These are phyloP conservation scores for Annona cherimola DNA, from an alignment of 164 flowering plant species.

Conservation along the genomic window DNA sequence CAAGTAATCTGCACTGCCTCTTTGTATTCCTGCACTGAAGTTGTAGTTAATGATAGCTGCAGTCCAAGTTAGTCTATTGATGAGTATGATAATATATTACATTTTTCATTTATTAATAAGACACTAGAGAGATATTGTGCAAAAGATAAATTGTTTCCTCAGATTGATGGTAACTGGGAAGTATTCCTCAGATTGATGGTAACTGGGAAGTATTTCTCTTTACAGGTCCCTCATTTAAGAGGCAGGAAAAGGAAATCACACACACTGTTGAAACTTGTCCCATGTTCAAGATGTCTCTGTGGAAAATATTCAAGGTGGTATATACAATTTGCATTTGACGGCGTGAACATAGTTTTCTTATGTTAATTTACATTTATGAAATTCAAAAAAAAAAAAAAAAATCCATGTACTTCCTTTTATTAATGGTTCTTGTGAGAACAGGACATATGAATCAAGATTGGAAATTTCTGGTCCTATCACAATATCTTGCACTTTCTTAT, in stretches of 20 bases:
- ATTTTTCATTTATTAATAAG: not conserved
- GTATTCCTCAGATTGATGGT: too few relatives aligned
- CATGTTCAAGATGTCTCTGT: conserved; percentile 29
- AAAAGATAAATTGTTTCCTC: too few relatives aligned
- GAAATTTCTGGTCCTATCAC: not conserved
- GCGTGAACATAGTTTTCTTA: conserved; percentile 9
- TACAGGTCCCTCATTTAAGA: conserved; percentile 31
- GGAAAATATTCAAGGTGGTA: conserved; percentile 27
- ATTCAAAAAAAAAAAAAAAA: conserved; percentile 22
- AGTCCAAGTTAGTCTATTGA: not conserved
- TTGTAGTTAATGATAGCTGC: too few relatives aligned
- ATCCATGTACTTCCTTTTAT: conserved; percentile 25
- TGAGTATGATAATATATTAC: not conserved
- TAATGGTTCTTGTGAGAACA: conserved; percentile 14
- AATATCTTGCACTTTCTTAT: not conserved
- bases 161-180: not conserved
- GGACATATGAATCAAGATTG: conserved; percentile 12
- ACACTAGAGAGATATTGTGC: not conserved
- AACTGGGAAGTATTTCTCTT: conserved; percentile 1
- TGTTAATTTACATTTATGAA: conserved; percentile 26
- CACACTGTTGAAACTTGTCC: conserved; percentile 25
- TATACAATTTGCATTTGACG: not conserved
- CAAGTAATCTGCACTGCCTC: too few relatives aligned
- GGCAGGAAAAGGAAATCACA: conserved; percentile 23
- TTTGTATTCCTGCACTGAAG: too few relatives aligned